Evolutionary conservation across 192 early-diverging fungal species (phyloP), one percentile per base, ranked within the genome.

Genomic region (Haplosporangium gracile): DNA sequence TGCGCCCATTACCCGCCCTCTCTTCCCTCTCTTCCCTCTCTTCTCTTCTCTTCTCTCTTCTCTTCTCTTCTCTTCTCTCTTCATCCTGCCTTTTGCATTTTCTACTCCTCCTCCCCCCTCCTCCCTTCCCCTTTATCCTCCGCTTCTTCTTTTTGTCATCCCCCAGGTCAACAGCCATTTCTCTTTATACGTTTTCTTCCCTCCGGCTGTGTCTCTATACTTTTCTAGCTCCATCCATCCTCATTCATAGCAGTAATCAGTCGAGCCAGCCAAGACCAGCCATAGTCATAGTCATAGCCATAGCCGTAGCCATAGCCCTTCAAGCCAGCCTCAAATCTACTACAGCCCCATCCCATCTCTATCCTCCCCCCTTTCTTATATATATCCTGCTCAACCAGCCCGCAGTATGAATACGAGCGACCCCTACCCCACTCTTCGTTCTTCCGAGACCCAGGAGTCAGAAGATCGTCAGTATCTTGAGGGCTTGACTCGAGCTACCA

Each of bases 381-480:
- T 65, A 65, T 65, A 65, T 29, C 29, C 60, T 32, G 26, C 60
- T 29, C 60, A 65, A 4, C 60, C 60, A 65, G 60, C 60, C 60
- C 29, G 60, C 60, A 40, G 22, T 38, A 76, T 76, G 75, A n/a
- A 39, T 38, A 76, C 57, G n/a, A 34, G 51, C 22, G 42, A 18
- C 49, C 4, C 18, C 2, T 57, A 60, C 15, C 69, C 40, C 47
- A 81, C 10, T 73, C 73, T 26, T 70, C 73, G 43, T 45, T 20
- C 49, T 51, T 51, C 49, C 9, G 73, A 81, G 22, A 75, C 80
- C 1, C 68, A 29, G 36, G 80, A 75, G 68, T 26, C 26, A 15
- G 47, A 81, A 13, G 80, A 81, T 57, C 60, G 70, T n/a, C 29
- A 70, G 11, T n/a, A 75, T 36, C 73, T 81, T n/a, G 24, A 29